Evolutionary conservation across 352 stramenopile species (phyloP).

Genomic region (Blastocystis sp.): DNA sequence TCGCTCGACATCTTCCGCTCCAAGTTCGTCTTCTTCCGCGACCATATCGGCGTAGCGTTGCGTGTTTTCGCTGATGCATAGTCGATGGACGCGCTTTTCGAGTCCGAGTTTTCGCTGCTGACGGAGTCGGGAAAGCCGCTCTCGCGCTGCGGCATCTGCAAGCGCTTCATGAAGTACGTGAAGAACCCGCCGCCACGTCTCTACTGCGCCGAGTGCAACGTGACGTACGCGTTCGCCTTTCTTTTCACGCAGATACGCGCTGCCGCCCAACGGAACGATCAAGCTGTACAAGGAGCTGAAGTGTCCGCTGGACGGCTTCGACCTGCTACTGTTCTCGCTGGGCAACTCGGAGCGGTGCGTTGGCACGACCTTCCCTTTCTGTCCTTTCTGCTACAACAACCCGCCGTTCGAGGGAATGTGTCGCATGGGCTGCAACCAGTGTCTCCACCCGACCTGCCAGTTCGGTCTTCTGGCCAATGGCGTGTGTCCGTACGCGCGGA

Average conservation of each 20-base stretch:
- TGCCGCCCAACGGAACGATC: conserved; percentile 61
- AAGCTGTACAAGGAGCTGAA: conserved; percentile 63
- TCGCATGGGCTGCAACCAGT: conserved; percentile 61
- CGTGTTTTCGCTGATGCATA: not conserved
- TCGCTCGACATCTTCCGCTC: conserved; percentile 62
- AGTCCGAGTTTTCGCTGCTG: conserved; percentile 64
- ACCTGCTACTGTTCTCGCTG: conserved; percentile 65
- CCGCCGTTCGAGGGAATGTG: conserved; percentile 59
- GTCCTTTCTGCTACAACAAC: conserved; percentile 65
- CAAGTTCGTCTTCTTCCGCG: conserved; percentile 64
- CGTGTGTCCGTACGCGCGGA: conserved; percentile 61
- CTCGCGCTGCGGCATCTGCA: conserved; percentile 65
- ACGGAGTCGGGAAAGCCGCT: conserved; percentile 63
- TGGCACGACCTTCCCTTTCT: conserved; percentile 63
- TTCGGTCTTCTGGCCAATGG: conserved; percentile 62
- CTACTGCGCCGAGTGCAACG: conserved; percentile 63
- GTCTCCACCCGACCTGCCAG: conserved; percentile 63
- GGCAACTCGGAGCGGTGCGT: conserved; percentile 63
- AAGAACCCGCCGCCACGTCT: conserved; percentile 62
- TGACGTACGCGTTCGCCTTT: conserved; percentile 60
- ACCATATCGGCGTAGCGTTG: conserved; percentile 60
- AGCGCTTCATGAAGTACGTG: conserved; percentile 66
- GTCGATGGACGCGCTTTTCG: conserved; percentile 64
- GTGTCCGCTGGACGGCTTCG: conserved; percentile 65
- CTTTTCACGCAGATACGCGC: conserved; percentile 12